Base-by-base conservation (phyloP, 1,139 yeast genomes). In the Diutina mesorugosa region DNA sequence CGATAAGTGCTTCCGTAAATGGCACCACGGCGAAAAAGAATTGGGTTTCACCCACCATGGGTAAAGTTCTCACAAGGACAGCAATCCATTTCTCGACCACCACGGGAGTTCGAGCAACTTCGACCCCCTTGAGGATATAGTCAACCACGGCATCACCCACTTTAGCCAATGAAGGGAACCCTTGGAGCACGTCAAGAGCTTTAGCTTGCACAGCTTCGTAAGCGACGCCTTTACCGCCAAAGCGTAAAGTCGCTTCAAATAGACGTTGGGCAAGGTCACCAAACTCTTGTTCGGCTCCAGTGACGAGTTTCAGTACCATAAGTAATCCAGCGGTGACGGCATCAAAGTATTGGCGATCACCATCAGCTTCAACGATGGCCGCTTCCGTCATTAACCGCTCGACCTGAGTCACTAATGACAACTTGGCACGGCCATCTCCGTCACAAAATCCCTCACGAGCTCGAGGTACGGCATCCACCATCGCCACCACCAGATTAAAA, bases 11-110 rank as follows among this genome's bases (percentile, higher is more conserved):
- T n/a, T 50, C 41, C 16, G 45, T 32, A 9, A 32, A 50, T 1
- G 53, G 53, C 2, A 50, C 53, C 53, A 50, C 53, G 26, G 53
- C 53, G 32, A 50, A 50, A 45, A 50, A 50, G 45, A 50, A 50
- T 18, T 14, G 35, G 14, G 53, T 50, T 32, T 50, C 53, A 8
- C 53, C 53, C 8, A 50, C 16, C 21, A 38, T 50, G 29, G 41
- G 53, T 12, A 50, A 10, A n/a, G 45, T 30, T 6, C 53, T 6
- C 9, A 50, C 53, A 14, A 50, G 45, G 3, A 50, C 53, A 4
- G 45, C 45, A 8, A 50, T 38, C 53, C 53, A 50, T 12, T 50
- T 50, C 16, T 50, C 53, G 45, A 50, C 53, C 53, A 50, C 32
- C 29, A 50, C 45, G 29, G 18, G 30, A 1, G 45, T 30, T 21